Percentiles rank a stretch among this genome's conserved stretches.
phyloP scores from a whole-genome alignment of 306 rosid genomes.

The Alnus rubra region DNA sequence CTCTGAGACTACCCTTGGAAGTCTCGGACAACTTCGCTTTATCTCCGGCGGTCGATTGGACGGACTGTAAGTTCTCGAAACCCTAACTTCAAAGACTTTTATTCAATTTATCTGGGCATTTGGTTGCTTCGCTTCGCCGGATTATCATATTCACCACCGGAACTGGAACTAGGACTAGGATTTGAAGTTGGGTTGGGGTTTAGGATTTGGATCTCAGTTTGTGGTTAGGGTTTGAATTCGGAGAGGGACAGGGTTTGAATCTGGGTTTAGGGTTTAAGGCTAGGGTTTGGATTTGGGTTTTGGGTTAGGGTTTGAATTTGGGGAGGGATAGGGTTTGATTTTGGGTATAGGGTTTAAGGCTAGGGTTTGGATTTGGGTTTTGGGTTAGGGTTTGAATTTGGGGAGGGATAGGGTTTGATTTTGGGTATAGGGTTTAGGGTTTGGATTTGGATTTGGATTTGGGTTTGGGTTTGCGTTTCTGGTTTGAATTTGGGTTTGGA shows the following conservation, averaged over 20 bases:
- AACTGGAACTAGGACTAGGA: not conserved
- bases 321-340: not conserved
- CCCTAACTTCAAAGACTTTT: not conserved
- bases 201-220: not conserved
- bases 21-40: not conserved
- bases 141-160: not conserved
- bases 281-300: not conserved
- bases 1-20: not conserved
- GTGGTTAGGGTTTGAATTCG: not conserved
- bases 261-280: too few species aligned
- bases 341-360: not conserved
- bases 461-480: too few species aligned
- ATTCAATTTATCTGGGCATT: not conserved
- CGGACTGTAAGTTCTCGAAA: constrained; percentile 24
- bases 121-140: not conserved
- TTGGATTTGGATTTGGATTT: too few species aligned
- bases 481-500: not conserved
- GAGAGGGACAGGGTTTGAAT: not conserved
- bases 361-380: too few species aligned
- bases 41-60: constrained; percentile 7
- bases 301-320: not conserved
- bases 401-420: too few species aligned
- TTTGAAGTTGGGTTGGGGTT: not conserved
- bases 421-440: too few species aligned
- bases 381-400: too few species aligned